phyloP scores from a whole-genome alignment of 164 flowering plant species.

The Cinnamomum chago region DNA sequence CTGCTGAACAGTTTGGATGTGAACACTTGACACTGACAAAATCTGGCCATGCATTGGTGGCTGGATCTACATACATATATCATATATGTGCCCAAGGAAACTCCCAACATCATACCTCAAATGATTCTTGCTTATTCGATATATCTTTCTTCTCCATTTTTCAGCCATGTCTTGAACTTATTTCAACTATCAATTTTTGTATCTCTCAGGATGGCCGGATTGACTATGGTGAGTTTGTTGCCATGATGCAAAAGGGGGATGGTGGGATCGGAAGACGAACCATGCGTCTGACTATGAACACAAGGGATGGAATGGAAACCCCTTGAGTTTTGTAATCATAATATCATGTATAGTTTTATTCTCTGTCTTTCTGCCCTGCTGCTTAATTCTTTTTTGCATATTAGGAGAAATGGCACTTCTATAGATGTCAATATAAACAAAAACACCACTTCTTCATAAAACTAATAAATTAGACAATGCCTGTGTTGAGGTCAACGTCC shows the following conservation, averaged over 20 bases:
- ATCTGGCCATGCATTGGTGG: too few relatives aligned
- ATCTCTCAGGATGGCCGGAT: constrained; percentile 77
- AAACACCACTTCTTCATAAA: too few relatives aligned
- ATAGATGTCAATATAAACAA: too few relatives aligned
- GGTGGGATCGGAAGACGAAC: constrained; percentile 74
- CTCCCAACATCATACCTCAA: too few relatives aligned
- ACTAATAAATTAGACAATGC: too few relatives aligned
- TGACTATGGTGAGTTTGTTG: constrained; percentile 90
- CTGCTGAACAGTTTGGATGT: too few relatives aligned
- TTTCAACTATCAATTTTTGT: neutral
- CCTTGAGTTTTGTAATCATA: constrained; percentile 19
- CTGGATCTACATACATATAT: too few relatives aligned
- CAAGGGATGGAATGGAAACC: constrained; percentile 60
- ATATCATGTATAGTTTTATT: constrained; percentile 27
- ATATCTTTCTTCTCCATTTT: neutral
- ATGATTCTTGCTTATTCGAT: too few relatives aligned
- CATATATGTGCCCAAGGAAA: too few relatives aligned
- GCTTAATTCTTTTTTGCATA: neutral
- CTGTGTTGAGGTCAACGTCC: too few relatives aligned
- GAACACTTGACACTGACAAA: too few relatives aligned
- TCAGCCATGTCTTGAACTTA: neutral
- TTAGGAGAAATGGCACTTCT: neutral
- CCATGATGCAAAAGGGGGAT: constrained; percentile 95
- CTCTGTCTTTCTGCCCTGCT: neutral
- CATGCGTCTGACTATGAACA: constrained; percentile 77